Evolutionary conservation across 1,139 yeast genomes (phyloP).

Genomic region (Williopsis jadinii): DNA sequence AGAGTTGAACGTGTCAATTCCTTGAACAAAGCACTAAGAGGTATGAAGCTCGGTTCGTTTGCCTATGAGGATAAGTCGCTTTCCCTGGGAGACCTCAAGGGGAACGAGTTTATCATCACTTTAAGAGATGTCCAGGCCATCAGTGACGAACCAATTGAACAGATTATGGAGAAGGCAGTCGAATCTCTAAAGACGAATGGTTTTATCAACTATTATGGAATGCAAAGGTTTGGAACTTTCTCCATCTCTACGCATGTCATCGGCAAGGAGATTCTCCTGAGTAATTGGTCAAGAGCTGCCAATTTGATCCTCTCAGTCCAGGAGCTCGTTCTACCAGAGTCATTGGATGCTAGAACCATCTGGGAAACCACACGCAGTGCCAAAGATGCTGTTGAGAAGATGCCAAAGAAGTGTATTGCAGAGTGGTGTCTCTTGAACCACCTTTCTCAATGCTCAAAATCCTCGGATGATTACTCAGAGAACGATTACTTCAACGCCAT

Average conservation of each 20-base stretch:
- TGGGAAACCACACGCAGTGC: constrained; percentile 80
- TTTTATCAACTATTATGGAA: constrained; percentile 88
- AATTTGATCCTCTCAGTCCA: constrained; percentile 79
- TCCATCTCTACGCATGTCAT: constrained; percentile 84
- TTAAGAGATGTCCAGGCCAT: constrained; percentile 57
- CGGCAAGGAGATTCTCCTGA: constrained; percentile 65
- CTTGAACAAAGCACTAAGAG: constrained; percentile 67
- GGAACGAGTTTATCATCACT: constrained; percentile 83
- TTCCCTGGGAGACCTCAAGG: constrained; percentile 74
- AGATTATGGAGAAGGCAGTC: constrained; percentile 45
- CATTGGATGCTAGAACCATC: constrained; percentile 69
- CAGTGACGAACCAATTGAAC: constrained; percentile 25
- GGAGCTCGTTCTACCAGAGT: constrained; percentile 74
- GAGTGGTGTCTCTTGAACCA: constrained; percentile 67
- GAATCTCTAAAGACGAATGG: constrained; percentile 59
- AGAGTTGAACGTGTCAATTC: constrained; percentile 74
- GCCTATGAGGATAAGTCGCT: constrained; percentile 56
- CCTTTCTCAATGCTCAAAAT: constrained; percentile 40
- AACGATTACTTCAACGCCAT: constrained; percentile 67
- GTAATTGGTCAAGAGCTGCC: constrained; percentile 75
- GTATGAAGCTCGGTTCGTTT: constrained; percentile 73
- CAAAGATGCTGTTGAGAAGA: constrained; percentile 49
- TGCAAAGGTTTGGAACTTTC: constrained; percentile 97
- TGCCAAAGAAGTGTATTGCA: constrained; percentile 88
- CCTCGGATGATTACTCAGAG: constrained; percentile 40